Conservation (phyloP, 495 filamentous ascomycete species). For the Staphylotrichum longicolle region DNA sequence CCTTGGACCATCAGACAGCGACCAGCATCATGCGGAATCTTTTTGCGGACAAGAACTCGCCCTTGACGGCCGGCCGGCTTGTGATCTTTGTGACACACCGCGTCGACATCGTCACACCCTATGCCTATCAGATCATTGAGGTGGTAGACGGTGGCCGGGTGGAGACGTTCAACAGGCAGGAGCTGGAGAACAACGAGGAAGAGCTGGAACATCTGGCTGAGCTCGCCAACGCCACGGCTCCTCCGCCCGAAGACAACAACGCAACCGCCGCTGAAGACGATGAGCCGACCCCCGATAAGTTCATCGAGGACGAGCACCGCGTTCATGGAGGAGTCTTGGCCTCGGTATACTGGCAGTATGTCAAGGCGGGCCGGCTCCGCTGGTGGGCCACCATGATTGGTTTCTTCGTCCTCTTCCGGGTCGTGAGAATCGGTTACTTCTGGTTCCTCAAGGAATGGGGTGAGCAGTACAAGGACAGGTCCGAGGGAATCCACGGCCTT, state of each 20-base stretch:
- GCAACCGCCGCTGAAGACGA: constrained; percentile 31
- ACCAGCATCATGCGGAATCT: constrained; percentile 67
- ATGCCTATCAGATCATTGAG: constrained; percentile 68
- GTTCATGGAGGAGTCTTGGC: constrained; percentile 72
- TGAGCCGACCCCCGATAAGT: constrained; percentile 62
- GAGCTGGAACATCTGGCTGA: constrained; percentile 26
- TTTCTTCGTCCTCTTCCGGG: constrained; percentile 58
- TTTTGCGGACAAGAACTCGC: constrained; percentile 51
- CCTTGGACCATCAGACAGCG: constrained; percentile 85
- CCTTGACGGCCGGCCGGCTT: constrained; percentile 59
- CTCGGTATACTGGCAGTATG: constrained; percentile 76
- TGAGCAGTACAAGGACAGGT: constrained; percentile 58
- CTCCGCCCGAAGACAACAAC: constrained; percentile 12
- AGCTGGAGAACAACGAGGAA: constrained; percentile 28
- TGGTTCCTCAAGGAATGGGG: constrained; percentile 89
- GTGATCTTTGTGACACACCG: constrained; percentile 79
- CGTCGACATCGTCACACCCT: constrained; percentile 59
- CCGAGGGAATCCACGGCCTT: background rate
- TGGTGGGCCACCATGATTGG: constrained; percentile 67
- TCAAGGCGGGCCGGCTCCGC: constrained; percentile 67
- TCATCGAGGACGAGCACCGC: constrained; percentile 77
- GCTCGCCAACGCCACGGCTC: constrained; percentile 11
- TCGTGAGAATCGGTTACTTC: constrained; percentile 57
- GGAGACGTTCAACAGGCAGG: constrained; percentile 43
- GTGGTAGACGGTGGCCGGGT: constrained; percentile 57